These are phyloP conservation scores for Aspergillus coremiiformis DNA, from an alignment of 495 filamentous ascomycete genomes.

Conservation along the genomic window DNA sequence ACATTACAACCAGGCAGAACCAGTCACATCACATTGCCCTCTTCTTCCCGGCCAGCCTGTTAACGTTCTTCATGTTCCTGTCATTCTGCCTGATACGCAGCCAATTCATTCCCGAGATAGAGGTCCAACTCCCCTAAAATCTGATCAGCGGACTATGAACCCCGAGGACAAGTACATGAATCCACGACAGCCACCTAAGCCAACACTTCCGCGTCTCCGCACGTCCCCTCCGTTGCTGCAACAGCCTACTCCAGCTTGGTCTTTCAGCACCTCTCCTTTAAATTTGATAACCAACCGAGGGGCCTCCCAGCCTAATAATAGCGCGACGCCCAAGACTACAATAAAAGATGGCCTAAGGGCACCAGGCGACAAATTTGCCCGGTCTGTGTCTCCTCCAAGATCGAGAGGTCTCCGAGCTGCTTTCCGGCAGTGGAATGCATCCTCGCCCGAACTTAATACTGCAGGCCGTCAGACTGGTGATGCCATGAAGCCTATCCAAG, in stretches of 20 bases:
- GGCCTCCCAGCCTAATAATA: constrained; percentile 31
- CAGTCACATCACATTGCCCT: constrained; percentile 71
- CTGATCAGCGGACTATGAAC: constrained; percentile 64
- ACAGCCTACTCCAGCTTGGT: constrained; percentile 22
- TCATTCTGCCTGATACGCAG: constrained; percentile 49
- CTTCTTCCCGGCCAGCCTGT: constrained; percentile 79
- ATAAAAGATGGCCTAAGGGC: constrained; percentile 3
- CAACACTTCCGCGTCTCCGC: constrained; percentile 41
- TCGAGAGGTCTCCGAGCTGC: constrained; percentile 31
- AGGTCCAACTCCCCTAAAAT: constrained; percentile 31
- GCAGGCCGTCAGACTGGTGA: constrained; percentile 2
- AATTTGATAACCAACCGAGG: constrained; percentile 21
- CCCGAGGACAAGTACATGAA: constrained; percentile 68
- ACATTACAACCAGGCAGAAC: constrained; percentile 59
- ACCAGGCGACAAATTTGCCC: constrained; percentile 23
- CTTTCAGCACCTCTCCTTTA: constrained; percentile 24
- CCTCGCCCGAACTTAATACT: constrained; percentile 14
- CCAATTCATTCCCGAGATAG: constrained; percentile 29
- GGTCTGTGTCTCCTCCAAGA: constrained; percentile 38
- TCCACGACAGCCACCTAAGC: constrained; percentile 55
- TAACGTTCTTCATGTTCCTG: constrained; percentile 74
- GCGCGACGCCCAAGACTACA: constrained; percentile 19
- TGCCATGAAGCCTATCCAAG: not conserved
- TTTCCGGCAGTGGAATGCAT: constrained; percentile 27
- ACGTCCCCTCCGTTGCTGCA: constrained; percentile 49